Percentiles rank a stretch among this genome's conserved stretches.
phyloP scores from a whole-genome alignment of 768 basidiomycete genomes.

The Mycena filopes region DNA sequence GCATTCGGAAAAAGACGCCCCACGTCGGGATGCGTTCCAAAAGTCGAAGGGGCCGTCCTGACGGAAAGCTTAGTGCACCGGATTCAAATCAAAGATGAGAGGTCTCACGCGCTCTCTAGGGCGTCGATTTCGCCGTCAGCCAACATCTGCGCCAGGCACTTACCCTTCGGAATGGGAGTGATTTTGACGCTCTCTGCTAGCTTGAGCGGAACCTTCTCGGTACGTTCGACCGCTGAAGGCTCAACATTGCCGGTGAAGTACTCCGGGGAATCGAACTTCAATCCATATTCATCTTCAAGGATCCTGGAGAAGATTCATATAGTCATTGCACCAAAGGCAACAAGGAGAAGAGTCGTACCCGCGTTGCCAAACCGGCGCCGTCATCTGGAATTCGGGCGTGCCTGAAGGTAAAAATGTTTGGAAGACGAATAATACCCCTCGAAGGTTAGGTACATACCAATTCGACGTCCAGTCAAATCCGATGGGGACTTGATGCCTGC shows the following conservation, averaged over 20 bases:
- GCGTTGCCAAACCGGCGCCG: constrained; percentile 35
- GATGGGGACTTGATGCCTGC: constrained; percentile 30
- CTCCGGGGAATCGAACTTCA: constrained; percentile 28
- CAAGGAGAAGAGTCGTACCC: constrained; percentile 15
- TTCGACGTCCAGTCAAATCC: constrained; percentile 28
- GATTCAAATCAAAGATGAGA: too few relatives aligned
- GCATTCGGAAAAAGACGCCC: constrained; percentile 29
- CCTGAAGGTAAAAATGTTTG: too few relatives aligned
- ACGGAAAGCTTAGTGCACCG: too few relatives aligned
- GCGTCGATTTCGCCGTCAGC: constrained; percentile 35
- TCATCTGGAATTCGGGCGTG: constrained; percentile 37
- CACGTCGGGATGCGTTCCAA: constrained; percentile 30
- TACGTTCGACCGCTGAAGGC: constrained; percentile 27
- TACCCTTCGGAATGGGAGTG: constrained; percentile 26
- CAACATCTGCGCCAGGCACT: constrained; percentile 34
- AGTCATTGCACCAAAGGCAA: too few relatives aligned
- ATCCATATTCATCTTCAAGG: constrained; percentile 32
- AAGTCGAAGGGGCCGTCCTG: constrained; percentile 33
- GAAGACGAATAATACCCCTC: too few relatives aligned
- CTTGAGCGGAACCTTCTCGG: constrained; percentile 33
- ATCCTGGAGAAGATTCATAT: not conserved
- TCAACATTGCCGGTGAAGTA: constrained; percentile 34
- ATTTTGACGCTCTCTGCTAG: constrained; percentile 33
- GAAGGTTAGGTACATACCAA: not conserved
- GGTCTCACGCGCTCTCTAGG: constrained; percentile 32